Percentiles rank a stretch among this genome's conserved stretches.
Conservation (phyloP, 345 rosid genomes). For the Salix caprea region DNA sequence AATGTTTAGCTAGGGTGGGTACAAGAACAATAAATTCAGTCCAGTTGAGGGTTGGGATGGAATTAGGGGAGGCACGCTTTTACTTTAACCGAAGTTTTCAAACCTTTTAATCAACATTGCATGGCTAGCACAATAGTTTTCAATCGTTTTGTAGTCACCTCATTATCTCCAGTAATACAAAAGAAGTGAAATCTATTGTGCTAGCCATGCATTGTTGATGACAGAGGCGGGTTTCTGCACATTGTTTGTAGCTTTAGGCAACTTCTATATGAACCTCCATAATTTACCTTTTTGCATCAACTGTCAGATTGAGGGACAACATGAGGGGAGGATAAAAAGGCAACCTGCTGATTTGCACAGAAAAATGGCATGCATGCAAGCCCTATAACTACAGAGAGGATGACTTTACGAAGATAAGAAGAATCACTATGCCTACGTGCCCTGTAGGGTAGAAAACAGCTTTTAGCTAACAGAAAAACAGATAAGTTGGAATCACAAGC, state of each 20-base stretch:
- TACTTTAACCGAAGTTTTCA: neutral
- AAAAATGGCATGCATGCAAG: neutral
- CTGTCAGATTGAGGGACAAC: neutral
- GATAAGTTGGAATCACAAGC: constrained; percentile 5
- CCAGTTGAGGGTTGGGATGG: neutral
- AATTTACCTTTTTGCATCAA: too few relatives aligned
- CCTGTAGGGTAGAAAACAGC: neutral
- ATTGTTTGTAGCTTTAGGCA: too few relatives aligned
- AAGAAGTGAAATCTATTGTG: too few relatives aligned
- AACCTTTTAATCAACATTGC: too few relatives aligned
- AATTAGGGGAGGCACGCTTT: neutral
- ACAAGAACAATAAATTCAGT: neutral
- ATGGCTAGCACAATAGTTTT: neutral
- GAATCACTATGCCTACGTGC: neutral
- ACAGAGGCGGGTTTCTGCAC: too few relatives aligned
- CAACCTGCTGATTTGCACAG: neutral
- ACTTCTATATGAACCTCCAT: too few relatives aligned
- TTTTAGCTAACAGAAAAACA: neutral
- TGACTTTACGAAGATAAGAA: neutral
- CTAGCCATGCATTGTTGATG: too few relatives aligned
- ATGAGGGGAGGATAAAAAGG: neutral
- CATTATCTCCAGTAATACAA: too few relatives aligned
- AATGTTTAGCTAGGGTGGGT: neutral
- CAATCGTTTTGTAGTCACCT: neutral
- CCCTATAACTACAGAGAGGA: neutral